Conservation (phyloP, 2,329 filamentous ascomycete genomes). For the Hypoxylon sp. region DNA sequence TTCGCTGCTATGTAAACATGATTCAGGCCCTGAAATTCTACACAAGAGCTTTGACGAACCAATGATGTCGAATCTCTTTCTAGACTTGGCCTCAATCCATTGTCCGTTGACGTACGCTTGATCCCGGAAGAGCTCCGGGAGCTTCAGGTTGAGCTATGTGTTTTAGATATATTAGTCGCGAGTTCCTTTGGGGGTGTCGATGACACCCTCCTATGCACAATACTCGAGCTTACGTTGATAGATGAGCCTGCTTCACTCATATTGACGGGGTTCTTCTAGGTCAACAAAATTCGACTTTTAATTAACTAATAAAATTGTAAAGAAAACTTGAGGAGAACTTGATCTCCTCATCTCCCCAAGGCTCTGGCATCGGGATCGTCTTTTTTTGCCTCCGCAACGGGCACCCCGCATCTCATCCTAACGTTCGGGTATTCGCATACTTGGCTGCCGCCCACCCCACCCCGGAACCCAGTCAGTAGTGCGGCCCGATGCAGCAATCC, state of each 20-base stretch:
- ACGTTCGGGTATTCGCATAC: too few species aligned
- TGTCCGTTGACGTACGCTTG: constrained; percentile 62
- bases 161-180: not conserved
- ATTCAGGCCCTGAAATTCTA: not conserved
- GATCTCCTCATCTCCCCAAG: too few species aligned
- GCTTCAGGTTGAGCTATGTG: constrained; percentile 56
- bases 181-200: not conserved
- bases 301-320: too few species aligned
- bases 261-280: too few species aligned
- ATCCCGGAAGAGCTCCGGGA: constrained; percentile 62
- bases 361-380: too few species aligned
- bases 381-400: too few species aligned
- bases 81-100: constrained; percentile 64
- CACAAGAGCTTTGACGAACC: constrained; percentile 47
- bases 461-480: too few species aligned
- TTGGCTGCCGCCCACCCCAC: too few species aligned
- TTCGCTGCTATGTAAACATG: constrained; percentile 3
- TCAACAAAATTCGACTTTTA: too few species aligned
- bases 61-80: constrained; percentile 64
- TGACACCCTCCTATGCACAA: constrained; percentile 2
- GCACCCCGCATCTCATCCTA: too few species aligned
- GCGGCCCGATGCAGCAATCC: too few species aligned
- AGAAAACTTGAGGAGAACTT: too few species aligned
- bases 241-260: constrained; percentile 19
- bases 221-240: constrained; percentile 19